These are phyloP conservation scores for Tubosaeta brunneosetosa DNA, from an alignment of 768 basidiomycete genomes.

Conservation along the genomic window DNA sequence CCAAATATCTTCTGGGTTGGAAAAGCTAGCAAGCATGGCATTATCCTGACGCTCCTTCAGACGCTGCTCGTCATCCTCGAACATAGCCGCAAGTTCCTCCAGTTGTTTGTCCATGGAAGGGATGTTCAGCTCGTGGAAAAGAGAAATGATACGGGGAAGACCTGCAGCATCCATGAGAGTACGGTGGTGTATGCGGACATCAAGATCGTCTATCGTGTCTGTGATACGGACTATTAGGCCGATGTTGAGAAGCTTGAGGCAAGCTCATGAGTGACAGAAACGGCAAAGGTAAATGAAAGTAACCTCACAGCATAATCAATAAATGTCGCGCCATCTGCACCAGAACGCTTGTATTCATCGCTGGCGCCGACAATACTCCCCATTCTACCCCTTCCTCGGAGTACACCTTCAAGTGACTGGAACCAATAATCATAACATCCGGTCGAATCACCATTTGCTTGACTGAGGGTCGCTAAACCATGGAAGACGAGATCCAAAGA, in stretches of 20 bases:
- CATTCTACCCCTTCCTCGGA: conserved; percentile 89
- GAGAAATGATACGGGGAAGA: conserved; percentile 63
- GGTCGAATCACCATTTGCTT: conserved; percentile 51
- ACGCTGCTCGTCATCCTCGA: conserved; percentile 72
- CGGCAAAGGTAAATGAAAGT: not conserved
- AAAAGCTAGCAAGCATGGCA: conserved; percentile 69
- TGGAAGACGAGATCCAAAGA: conserved; percentile 64
- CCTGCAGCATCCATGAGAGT: conserved; percentile 88
- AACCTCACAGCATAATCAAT: conserved; percentile 81
- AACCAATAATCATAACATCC: conserved; percentile 88
- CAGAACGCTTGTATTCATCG: conserved; percentile 73
- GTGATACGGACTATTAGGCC: conserved; percentile 70
- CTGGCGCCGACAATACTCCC: conserved; percentile 94
- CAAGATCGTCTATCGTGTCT: conserved; percentile 64
- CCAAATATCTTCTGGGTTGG: conserved; percentile 83
- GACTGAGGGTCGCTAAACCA: conserved; percentile 71
- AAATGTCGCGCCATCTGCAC: conserved; percentile 60
- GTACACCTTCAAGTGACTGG: conserved; percentile 65
- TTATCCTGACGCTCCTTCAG: conserved; percentile 74
- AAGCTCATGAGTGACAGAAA: conserved; percentile 10
- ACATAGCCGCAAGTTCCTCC: conserved; percentile 48
- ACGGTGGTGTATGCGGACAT: conserved; percentile 81
- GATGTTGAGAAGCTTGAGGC: conserved; percentile 46
- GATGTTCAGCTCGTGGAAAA: conserved; percentile 65
- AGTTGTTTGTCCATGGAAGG: conserved; percentile 64